These are phyloP conservation scores for Blastobotrys aristatus DNA, from an alignment of 1,139 yeast species.

Conservation along the genomic window DNA sequence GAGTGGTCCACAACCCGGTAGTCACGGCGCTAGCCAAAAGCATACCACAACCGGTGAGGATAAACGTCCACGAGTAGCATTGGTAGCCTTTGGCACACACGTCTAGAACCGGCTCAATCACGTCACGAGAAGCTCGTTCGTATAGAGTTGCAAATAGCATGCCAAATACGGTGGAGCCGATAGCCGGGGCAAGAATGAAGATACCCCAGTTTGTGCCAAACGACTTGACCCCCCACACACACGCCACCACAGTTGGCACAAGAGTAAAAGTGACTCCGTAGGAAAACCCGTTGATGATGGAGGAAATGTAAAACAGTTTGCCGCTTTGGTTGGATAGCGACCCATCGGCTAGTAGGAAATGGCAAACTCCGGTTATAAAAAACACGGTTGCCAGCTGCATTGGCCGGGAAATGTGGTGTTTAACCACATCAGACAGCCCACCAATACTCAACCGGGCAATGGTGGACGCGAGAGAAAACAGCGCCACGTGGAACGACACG, in stretches of 20 bases:
- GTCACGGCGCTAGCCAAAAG: conserved; percentile 19
- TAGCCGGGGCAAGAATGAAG: conserved; percentile 85
- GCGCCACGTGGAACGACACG: conserved; percentile 46
- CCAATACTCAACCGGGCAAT: conserved; percentile 65
- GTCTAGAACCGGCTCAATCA: conserved; percentile 7
- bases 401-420: conserved; percentile 29
- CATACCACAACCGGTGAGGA: conserved; percentile 23
- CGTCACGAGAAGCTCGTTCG: conserved; percentile 37
- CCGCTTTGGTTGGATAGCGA: conserved; percentile 36
- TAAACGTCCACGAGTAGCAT: conserved; percentile 27
- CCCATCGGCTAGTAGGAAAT: conserved; percentile 32
- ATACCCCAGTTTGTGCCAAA: conserved; percentile 94
- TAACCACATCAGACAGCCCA: conserved; percentile 49
- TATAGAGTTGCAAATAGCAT: conserved; percentile 62
- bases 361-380: conserved; percentile 25
- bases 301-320: conserved; percentile 37
- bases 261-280: conserved; percentile 85
- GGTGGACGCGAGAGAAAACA: conserved; percentile 54
- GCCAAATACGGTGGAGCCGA: conserved; percentile 72
- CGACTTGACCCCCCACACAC: conserved; percentile 84
- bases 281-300: conserved; percentile 59
- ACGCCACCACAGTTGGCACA: conserved; percentile 75
- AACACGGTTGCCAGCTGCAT: conserved; percentile 26
- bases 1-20: conserved; percentile 11
- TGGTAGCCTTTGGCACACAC: conserved; percentile 20